Evolutionary conservation across 1,284 basidiomycete genomes (phyloP).

Genomic region (Heterobasidion parviporum): DNA sequence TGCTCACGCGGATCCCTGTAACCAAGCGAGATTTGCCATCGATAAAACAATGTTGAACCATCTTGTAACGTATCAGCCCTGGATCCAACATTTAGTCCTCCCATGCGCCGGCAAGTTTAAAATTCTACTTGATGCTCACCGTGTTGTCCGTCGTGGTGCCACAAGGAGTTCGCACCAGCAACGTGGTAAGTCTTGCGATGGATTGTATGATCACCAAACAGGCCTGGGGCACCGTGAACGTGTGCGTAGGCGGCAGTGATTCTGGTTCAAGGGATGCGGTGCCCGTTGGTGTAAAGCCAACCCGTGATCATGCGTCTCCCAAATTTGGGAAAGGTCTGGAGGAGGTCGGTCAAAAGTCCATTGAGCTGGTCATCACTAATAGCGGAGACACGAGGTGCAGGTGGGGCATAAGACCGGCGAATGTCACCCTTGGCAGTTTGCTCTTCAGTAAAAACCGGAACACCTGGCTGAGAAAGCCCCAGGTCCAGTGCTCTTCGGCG

Average conservation of each 20-base stretch:
- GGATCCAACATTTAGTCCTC: not conserved
- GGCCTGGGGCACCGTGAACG: slow-evolving; percentile 9
- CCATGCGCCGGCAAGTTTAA: not conserved
- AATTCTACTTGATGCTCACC: slow-evolving; percentile 15
- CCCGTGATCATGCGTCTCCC: slow-evolving; percentile 18
- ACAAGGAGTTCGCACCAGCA: slow-evolving; percentile 20
- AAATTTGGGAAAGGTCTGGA: slow-evolving; percentile 15
- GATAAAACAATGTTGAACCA: slow-evolving; percentile 28
- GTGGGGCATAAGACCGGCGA: not conserved
- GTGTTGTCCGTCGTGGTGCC: slow-evolving; percentile 26
- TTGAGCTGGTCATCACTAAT: slow-evolving; percentile 15
- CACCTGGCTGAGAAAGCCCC: slow-evolving; percentile 20
- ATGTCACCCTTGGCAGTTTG: not conserved
- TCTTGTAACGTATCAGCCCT: slow-evolving; percentile 24
- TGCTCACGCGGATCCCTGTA: slow-evolving; percentile 14
- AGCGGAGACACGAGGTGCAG: not conserved
- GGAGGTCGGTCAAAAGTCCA: slow-evolving; percentile 7
- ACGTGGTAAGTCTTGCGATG: slow-evolving; percentile 15
- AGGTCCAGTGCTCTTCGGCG: slow-evolving; percentile 21
- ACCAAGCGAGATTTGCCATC: slow-evolving; percentile 24
- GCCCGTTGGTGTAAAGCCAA: slow-evolving; percentile 8
- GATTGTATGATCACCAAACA: slow-evolving; percentile 13
- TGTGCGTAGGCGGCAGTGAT: slow-evolving; percentile 10
- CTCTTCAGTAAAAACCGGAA: slow-evolving; percentile 15
- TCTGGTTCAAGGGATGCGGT: slow-evolving; percentile 9